Percentiles rank a stretch among this genome's conserved stretches.
Evolutionary conservation across 2,329 filamentous ascomycete genomes (phyloP).

Genomic region (Phaeosphaeriaceae sp.): DNA sequence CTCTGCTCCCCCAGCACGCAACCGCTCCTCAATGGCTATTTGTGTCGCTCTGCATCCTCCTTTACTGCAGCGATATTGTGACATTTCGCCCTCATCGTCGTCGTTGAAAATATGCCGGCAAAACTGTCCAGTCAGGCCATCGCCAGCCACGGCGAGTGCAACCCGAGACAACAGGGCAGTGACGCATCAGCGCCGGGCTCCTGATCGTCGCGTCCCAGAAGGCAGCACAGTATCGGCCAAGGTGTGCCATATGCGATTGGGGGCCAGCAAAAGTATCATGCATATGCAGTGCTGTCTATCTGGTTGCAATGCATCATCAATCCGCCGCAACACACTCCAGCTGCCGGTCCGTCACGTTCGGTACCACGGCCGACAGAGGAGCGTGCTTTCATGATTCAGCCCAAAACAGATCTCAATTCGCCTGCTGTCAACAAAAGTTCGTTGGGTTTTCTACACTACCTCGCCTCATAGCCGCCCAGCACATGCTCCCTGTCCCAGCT

Average conservation of each 20-base stretch:
- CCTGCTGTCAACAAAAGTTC: not conserved
- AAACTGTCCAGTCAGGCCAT: not conserved
- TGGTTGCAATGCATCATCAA: not conserved
- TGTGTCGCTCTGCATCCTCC: not conserved
- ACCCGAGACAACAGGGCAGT: not conserved
- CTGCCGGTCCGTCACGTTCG: not conserved
- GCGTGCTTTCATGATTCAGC: not conserved
- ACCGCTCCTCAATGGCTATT: constrained; percentile 1
- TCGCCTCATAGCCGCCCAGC: constrained; percentile 31
- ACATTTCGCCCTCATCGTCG: not conserved
- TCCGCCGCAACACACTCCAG: not conserved
- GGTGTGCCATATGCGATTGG: too few relatives aligned
- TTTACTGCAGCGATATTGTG: not conserved
- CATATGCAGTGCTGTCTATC: not conserved
- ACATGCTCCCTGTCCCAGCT: constrained; percentile 36
- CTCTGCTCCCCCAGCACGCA: not conserved
- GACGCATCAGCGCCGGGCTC: not conserved
- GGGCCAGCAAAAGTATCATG: not conserved
- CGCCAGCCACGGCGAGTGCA: not conserved
- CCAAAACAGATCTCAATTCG: not conserved
- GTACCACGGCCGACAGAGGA: not conserved
- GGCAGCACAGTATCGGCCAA: not conserved
- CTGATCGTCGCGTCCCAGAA: not conserved
- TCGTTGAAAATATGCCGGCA: not conserved
- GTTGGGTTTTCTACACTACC: not conserved